Percentiles rank a stretch among this genome's conserved stretches.
Evolutionary conservation across 2,329 filamentous ascomycete genomes (phyloP).

Genomic region (Cladobotryum mycophilum): DNA sequence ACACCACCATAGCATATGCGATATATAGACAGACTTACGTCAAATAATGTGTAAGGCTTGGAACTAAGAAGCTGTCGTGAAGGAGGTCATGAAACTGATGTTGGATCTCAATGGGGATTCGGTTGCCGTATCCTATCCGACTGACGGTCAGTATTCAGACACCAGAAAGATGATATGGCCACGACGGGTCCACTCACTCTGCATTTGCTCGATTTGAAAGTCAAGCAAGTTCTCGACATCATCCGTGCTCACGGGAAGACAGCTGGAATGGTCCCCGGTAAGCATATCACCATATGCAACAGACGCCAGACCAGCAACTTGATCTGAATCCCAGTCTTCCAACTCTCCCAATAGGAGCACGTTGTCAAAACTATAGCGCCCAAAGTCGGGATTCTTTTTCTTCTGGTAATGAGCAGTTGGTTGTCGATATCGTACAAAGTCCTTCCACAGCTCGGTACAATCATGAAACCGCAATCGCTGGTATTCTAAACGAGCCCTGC

Average conservation of each 20-base stretch:
- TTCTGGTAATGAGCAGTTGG: constrained; percentile 63
- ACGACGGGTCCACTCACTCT: constrained; percentile 48
- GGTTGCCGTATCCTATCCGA: constrained; percentile 60
- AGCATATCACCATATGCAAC: constrained; percentile 50
- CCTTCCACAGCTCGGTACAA: constrained; percentile 70
- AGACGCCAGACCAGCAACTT: constrained; percentile 38
- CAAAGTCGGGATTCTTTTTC: constrained; percentile 54
- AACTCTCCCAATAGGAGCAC: constrained; percentile 47
- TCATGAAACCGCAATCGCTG: constrained; percentile 74
- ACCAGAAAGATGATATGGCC: background rate
- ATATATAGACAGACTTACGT: constrained; percentile 36
- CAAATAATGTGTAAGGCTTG: constrained; percentile 71
- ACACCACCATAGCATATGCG: constrained; percentile 12
- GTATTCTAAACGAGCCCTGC: constrained; percentile 73
- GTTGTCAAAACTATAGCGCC: constrained; percentile 50
- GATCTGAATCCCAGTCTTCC: constrained; percentile 39
- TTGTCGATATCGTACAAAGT: constrained; percentile 74
- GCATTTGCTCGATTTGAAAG: constrained; percentile 82
- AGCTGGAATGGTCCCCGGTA: constrained; percentile 33
- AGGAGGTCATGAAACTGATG: constrained; percentile 64
- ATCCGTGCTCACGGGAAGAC: constrained; percentile 60
- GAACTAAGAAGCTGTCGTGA: constrained; percentile 58
- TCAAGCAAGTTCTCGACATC: constrained; percentile 77
- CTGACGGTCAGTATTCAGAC: constrained; percentile 11
- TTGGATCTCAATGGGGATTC: constrained; percentile 69